Conservation (phyloP, 1,284 basidiomycete genomes). For the Leccinum angustisporum region DNA sequence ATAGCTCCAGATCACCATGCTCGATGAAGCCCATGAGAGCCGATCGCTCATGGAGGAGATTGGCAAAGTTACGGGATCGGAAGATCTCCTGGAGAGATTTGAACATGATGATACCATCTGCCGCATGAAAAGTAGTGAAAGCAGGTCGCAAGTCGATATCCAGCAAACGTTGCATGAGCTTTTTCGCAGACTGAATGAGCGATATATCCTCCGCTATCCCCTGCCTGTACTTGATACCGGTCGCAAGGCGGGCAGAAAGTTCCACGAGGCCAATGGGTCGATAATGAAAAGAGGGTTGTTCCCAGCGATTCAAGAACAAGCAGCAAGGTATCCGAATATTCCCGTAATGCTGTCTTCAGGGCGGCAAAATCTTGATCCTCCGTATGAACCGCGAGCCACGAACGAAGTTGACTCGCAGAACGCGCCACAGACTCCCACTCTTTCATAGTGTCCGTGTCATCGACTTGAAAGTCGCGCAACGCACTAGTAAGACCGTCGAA, state of each 20-base stretch:
- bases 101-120: conserved; percentile 59
- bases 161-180: conserved; percentile 53
- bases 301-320: conserved; percentile 39
- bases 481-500: conserved; percentile 44
- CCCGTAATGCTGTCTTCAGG: conserved; percentile 37
- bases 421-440: conserved; percentile 44
- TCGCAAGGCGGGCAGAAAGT: conserved; percentile 43
- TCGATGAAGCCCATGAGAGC: conserved; percentile 82
- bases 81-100: conserved; percentile 76
- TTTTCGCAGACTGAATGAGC: conserved; percentile 25
- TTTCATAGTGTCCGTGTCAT: conserved; percentile 23
- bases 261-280: conserved; percentile 62
- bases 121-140: conserved; percentile 41
- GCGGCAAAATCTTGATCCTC: conserved; percentile 34
- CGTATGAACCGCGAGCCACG: conserved; percentile 40
- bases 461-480: conserved; percentile 30
- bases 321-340: conserved; percentile 42
- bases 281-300: conserved; percentile 41
- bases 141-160: conserved; percentile 52
- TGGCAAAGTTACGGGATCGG: conserved; percentile 76
- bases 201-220: conserved; percentile 33
- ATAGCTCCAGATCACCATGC: conserved; percentile 54
- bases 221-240: conserved; percentile 25
- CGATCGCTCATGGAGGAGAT: conserved; percentile 70
- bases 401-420: conserved; percentile 41